Evolutionary conservation across 495 filamentous ascomycete species (phyloP).

Genomic region (Xylaria venustula): DNA sequence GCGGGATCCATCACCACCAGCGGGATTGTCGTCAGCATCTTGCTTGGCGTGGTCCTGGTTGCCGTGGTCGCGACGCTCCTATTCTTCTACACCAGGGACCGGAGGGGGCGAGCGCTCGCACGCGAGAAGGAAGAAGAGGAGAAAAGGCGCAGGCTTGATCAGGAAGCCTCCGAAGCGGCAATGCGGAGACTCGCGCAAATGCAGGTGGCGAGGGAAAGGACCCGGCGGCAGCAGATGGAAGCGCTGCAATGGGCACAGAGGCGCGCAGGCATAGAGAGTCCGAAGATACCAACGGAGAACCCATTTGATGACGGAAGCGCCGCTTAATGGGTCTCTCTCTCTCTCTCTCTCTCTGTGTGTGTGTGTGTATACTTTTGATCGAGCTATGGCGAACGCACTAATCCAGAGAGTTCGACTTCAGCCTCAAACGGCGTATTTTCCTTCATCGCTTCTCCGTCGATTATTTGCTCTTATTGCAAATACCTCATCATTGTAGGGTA

Average conservation of each 20-base stretch:
- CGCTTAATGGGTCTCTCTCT: not conserved
- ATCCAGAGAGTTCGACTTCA: no score
- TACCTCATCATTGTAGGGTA: not conserved
- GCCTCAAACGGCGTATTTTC: no score
- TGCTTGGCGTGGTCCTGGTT: slow-evolving; percentile 35
- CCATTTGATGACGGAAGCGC: not conserved
- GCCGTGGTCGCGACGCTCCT: slow-evolving; percentile 31
- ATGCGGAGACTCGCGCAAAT: not conserved
- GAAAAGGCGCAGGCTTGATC: not conserved
- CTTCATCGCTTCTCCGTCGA: no score
- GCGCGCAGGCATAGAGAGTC: not conserved
- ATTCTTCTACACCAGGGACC: slow-evolving; percentile 41
- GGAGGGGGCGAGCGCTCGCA: slow-evolving; percentile 30
- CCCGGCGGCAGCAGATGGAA: not conserved
- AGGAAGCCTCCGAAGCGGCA: not conserved
- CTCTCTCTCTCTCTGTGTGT: not conserved
- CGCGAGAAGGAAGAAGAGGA: slow-evolving; percentile 36
- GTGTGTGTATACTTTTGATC: no score
- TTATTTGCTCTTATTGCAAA: not conserved
- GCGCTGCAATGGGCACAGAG: not conserved
- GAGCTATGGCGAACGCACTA: no score
- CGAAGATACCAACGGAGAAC: not conserved
- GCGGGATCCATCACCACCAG: slow-evolving; percentile 7
- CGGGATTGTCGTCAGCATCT: slow-evolving; percentile 42
- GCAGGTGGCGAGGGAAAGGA: not conserved